phyloP scores from a whole-genome alignment of 148 eudicot genomes.

The Cornus kousa region DNA sequence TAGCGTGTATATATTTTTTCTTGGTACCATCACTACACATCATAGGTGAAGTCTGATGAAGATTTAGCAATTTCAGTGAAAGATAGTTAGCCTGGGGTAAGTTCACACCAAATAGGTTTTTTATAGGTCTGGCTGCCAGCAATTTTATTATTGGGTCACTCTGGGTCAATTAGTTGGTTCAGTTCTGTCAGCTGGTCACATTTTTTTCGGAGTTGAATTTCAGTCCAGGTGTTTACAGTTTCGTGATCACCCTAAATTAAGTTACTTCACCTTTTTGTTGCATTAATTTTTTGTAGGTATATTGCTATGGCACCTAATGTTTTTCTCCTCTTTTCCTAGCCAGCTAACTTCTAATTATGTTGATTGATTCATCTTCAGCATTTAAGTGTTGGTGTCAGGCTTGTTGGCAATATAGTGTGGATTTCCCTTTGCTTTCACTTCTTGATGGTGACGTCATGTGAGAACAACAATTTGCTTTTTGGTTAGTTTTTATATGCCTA shows the following conservation, averaged over 20 bases:
- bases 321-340: not conserved
- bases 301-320: not conserved
- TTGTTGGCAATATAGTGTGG: slow-evolving; percentile 65
- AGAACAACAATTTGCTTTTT: slow-evolving; percentile 27
- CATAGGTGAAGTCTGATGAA: too few relatives aligned
- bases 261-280: not conserved
- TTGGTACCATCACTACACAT: too few relatives aligned
- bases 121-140: not conserved
- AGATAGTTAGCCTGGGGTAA: too few relatives aligned
- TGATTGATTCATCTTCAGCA: slow-evolving; percentile 42
- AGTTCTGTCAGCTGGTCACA: not conserved
- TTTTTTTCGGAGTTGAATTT: not conserved
- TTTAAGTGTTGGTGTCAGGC: slow-evolving; percentile 99
- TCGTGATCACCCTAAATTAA: not conserved
- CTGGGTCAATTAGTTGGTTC: slow-evolving; percentile 7
- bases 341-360: slow-evolving; percentile 5
- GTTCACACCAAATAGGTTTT: too few relatives aligned
- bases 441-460: slow-evolving; percentile 91
- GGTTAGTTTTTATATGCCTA: slow-evolving; percentile 7
- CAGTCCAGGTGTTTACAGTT: not conserved
- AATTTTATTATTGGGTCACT: not conserved
- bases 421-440: slow-evolving; percentile 63
- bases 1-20: too few relatives aligned
- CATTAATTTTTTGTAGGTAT: not conserved
- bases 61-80: too few relatives aligned